These are phyloP conservation scores for Fusarium domesticum DNA, from an alignment of 2,329 filamentous ascomycete genomes.

Conservation along the genomic window DNA sequence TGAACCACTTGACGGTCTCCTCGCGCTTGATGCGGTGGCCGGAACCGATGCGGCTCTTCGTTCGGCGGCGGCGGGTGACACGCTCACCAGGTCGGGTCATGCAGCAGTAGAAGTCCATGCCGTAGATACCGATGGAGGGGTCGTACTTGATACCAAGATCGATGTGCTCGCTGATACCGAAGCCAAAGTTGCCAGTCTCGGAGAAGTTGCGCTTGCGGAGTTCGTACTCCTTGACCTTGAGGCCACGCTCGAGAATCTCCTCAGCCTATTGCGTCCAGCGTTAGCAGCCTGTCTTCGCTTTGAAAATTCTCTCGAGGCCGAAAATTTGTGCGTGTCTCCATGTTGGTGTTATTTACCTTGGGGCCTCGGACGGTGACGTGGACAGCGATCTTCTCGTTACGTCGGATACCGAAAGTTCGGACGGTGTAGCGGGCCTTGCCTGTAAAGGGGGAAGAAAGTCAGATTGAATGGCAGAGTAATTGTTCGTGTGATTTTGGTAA, in stretches of 20 bases:
- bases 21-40: conserved; percentile 89
- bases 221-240: conserved; percentile 99
- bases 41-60: conserved; percentile 80
- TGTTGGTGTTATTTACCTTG: conserved; percentile 46
- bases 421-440: conserved; percentile 99
- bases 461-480: conserved; percentile 14
- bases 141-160: conserved; percentile 99
- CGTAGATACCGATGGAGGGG: conserved; percentile 96
- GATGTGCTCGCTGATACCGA: conserved; percentile 99
- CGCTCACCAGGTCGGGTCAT: conserved; percentile 99
- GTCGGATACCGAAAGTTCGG: conserved; percentile 99
- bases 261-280: conserved; percentile 66
- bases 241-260: conserved; percentile 99
- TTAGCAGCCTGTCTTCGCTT: conserved; percentile 22
- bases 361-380: conserved; percentile 99
- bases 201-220: conserved; percentile 99
- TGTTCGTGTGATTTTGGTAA: conserved; percentile 24
- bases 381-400: conserved; percentile 99
- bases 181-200: conserved; percentile 99
- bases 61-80: conserved; percentile 90
- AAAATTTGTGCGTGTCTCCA: too few species aligned
- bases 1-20: conserved; percentile 98
- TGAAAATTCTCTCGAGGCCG: too few species aligned
- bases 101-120: conserved; percentile 99
- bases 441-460: conserved; percentile 37